These are phyloP conservation scores for Populus euphratica DNA, from an alignment of 345 rosid genomes.

Conservation along the genomic window DNA sequence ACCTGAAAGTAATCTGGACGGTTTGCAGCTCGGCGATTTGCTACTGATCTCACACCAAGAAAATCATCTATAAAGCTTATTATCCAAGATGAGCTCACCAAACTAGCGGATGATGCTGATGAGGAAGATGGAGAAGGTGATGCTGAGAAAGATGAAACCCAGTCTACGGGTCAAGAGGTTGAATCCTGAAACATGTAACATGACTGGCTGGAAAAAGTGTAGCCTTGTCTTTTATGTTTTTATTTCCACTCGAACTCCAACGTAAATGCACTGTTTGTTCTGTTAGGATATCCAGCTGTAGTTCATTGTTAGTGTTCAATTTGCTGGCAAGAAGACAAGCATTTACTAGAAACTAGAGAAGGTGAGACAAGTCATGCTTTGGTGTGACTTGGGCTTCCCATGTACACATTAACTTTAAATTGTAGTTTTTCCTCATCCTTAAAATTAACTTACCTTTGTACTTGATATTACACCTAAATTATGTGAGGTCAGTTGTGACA, in stretches of 20 bases:
- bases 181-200: constrained; percentile 21
- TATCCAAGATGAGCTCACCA: constrained; percentile 90
- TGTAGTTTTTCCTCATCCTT: constrained; percentile 3
- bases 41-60: constrained; percentile 46
- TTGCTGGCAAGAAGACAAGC: not conserved
- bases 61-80: constrained; percentile 69
- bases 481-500: not conserved
- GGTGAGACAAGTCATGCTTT: not conserved
- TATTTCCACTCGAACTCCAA: not conserved
- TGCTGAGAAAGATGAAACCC: constrained; percentile 30
- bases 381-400: not conserved
- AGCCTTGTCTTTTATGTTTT: not conserved
- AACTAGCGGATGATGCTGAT: constrained; percentile 72
- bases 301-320: constrained; percentile 14
- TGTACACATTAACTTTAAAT: constrained; percentile 6
- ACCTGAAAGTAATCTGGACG: constrained; percentile 1
- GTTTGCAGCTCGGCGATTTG: constrained; percentile 52
- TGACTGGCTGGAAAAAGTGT: constrained; percentile 5
- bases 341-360: constrained; percentile 2
- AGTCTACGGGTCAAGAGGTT: constrained; percentile 20
- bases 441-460: not conserved
- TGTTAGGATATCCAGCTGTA: constrained; percentile 4
- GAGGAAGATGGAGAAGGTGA: constrained; percentile 57
- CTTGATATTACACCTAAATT: not conserved
- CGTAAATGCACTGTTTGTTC: not conserved